A percentile compares a stretch with the other conserved stretches of the same genome.
Conservation (phyloP, 1,284 basidiomycete genomes). For the Malassezia restricta region DNA sequence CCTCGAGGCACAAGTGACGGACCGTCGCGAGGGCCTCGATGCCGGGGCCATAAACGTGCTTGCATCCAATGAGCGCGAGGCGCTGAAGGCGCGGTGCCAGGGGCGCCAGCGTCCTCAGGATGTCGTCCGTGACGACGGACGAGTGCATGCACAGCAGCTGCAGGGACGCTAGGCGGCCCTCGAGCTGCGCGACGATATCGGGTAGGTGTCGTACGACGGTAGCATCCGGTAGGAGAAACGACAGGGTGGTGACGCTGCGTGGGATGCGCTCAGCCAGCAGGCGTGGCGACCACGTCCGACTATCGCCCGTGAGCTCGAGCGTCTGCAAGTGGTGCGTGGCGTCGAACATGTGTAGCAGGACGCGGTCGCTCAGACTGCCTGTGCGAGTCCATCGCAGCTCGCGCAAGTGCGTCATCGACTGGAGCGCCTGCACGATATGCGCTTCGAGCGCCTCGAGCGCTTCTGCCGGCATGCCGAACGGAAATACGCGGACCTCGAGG, state of each 20-base stretch:
- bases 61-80: conserved; percentile 33
- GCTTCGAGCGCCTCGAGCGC: conserved; percentile 31
- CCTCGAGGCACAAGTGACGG: conserved; percentile 31
- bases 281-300: conserved; percentile 23
- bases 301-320: conserved; percentile 35
- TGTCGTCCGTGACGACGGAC: conserved; percentile 24
- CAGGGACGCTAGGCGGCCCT: conserved; percentile 10
- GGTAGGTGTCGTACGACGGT: background rate
- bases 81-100: conserved; percentile 15
- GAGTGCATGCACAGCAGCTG: conserved; percentile 29
- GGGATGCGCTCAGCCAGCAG: conserved; percentile 21
- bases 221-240: conserved; percentile 18
- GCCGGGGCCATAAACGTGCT: conserved; percentile 26
- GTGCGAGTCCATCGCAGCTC: conserved; percentile 39
- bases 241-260: conserved; percentile 8
- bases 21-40: conserved; percentile 24
- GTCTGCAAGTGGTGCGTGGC: conserved; percentile 15
- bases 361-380: conserved; percentile 34
- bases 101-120: conserved; percentile 19
- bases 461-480: conserved; percentile 36
- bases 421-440: conserved; percentile 21
- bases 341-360: conserved; percentile 21
- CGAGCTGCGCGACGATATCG: background rate
- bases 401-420: conserved; percentile 19
- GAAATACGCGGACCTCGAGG: conserved; percentile 36